These are phyloP conservation scores for Yarrowia alimentaria DNA, from an alignment of 805 yeast species.

Conservation along the genomic window DNA sequence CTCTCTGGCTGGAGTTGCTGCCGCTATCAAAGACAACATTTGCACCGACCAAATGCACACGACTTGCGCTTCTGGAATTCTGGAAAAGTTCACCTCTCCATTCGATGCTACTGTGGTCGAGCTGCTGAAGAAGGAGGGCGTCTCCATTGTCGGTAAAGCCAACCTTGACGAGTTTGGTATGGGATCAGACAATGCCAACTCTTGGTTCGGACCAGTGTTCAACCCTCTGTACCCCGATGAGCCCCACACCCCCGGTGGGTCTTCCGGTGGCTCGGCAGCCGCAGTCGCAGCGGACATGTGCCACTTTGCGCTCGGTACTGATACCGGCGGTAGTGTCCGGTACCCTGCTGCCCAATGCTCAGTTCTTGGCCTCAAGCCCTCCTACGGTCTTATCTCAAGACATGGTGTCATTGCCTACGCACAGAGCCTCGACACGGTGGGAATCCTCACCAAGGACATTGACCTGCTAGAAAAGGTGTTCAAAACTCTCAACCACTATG, in stretches of 20 bases:
- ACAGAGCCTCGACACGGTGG: slow-evolving; percentile 92
- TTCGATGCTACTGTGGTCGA: slow-evolving; percentile 72
- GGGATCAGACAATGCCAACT: slow-evolving; percentile 57
- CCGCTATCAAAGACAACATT: slow-evolving; percentile 78
- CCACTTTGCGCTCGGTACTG: slow-evolving; percentile 85
- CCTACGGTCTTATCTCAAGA: slow-evolving; percentile 87
- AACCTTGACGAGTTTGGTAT: slow-evolving; percentile 97
- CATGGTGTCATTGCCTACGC: slow-evolving; percentile 93
- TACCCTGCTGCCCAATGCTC: slow-evolving; percentile 89
- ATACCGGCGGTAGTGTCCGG: slow-evolving; percentile 96
- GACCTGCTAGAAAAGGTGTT: slow-evolving; percentile 50
- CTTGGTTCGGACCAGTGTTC: slow-evolving; percentile 38
- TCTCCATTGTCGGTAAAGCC: slow-evolving; percentile 65
- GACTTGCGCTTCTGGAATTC: slow-evolving; percentile 72
- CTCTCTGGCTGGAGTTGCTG: slow-evolving; percentile 38
- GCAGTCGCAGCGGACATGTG: slow-evolving; percentile 72
- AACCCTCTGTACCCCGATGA: slow-evolving; percentile 47
- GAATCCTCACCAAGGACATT: slow-evolving; percentile 61
- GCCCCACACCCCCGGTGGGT: slow-evolving; percentile 71
- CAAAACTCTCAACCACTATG: slow-evolving; percentile 56
- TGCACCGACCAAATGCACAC: slow-evolving; percentile 65
- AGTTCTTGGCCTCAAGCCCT: slow-evolving; percentile 84
- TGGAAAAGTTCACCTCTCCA: slow-evolving; percentile 65
- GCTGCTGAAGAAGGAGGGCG: slow-evolving; percentile 54
- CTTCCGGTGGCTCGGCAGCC: slow-evolving; percentile 96